Base-by-base conservation (phyloP, 2,329 filamentous ascomycete genomes). In the Talaromyces atroroseus region DNA sequence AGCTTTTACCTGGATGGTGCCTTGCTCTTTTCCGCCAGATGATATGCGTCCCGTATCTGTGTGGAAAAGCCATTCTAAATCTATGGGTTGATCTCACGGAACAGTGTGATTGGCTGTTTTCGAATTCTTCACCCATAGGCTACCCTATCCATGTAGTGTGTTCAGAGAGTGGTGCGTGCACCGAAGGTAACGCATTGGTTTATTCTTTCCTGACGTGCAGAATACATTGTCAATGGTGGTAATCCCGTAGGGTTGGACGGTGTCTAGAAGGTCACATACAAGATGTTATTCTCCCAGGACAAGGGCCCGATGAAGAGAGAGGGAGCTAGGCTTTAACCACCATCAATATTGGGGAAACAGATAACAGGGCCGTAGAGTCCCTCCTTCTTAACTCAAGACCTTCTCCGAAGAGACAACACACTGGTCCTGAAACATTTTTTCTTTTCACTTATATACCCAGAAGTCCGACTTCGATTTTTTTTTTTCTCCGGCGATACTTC, bases 161-260 rank as follows among this genome's bases (percentile, higher is more conserved):
- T 32, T 21, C 32, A 32, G 34, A 38, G 21, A 29, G 51, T 52
- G 50, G 56, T 45, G 56, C 49, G 51, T 49, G 49, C 34, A 18
- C 51, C 51, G 16, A 59, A 55, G 23, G 54, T 52, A 46, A 50
- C 50, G 50, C 47, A 50, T 47, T 49, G 49, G 52, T 45, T 56
- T 50, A 40, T 47, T n/a, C n/a, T 42, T 51, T 58, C 38, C 38
- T 48, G 50, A 54, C 64, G 59, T 67, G 64, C 64, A 68, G 62
- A 66, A 49, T 44, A 49, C 48, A 54, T 54, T 54, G 32, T 26
- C 16, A 49, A 49, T 54, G 21, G 44, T 49, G 36, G n/a, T 54
- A 40, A 58, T 54, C 58, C 59, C 53, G 58, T 57, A 55, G 60
- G 64, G 61, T 60, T 64, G 59, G 65, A 55, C 66, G 60, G 59